A percentile compares a stretch with the other conserved stretches of the same genome.
phyloP scores from a whole-genome alignment of 106 monocot genomes.

The Triglochin maritima region DNA sequence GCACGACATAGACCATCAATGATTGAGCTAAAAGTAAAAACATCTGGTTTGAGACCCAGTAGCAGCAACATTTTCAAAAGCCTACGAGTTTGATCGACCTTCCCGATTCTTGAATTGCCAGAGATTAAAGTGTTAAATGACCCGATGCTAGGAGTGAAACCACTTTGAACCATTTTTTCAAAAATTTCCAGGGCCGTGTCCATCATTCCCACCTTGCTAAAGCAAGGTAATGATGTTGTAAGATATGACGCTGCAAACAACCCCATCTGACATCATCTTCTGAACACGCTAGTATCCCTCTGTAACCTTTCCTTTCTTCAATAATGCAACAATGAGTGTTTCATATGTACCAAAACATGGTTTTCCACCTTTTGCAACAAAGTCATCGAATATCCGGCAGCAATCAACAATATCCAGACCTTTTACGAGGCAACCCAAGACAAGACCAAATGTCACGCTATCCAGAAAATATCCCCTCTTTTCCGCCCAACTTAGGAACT shows the following conservation, averaged over 20 bases:
- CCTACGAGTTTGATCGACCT: conserved; percentile 37
- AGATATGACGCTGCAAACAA: conserved; percentile 50
- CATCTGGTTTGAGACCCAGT: conserved; percentile 68
- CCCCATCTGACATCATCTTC: conserved; percentile 28
- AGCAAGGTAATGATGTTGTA: conserved; percentile 71
- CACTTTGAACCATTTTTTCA: conserved; percentile 37
- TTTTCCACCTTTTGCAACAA: conserved; percentile 50
- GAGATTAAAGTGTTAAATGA: conserved; percentile 74
- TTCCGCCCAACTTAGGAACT: conserved; percentile 36
- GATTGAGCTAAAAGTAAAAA: conserved; percentile 69
- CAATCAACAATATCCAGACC: conserved; percentile 22
- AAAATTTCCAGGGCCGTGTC: conserved; percentile 45
- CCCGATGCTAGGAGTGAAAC: conserved; percentile 50
- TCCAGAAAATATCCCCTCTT: conserved; percentile 42
- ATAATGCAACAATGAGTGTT: conserved; percentile 22
- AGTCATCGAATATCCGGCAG: conserved; percentile 49
- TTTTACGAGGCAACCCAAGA: conserved; percentile 43
- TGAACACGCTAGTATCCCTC: conserved; percentile 32
- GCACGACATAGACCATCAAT: conserved; percentile 74
- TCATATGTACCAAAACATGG: conserved; percentile 62
- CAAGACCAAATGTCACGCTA: conserved; percentile 27
- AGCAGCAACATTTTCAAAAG: conserved; percentile 69
- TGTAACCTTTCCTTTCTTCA: conserved; percentile 23
- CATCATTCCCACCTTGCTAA: conserved; percentile 50
- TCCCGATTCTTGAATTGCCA: conserved; percentile 48